Conservation (phyloP, 2,329 filamentous ascomycete genomes). For the Aspergillus ibericus region DNA sequence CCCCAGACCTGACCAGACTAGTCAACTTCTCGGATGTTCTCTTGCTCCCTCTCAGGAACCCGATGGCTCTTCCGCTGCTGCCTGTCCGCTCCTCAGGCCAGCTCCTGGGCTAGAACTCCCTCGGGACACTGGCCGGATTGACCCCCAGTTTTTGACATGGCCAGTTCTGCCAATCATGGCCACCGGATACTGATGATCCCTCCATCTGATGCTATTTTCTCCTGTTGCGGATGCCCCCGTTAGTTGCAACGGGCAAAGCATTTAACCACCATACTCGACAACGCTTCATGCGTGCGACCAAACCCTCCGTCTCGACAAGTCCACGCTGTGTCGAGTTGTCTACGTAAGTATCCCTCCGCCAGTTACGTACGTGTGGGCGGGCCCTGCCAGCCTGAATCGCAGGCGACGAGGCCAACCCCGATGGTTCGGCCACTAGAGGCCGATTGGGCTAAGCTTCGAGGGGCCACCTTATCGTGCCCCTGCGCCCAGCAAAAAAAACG, state of each 20-base stretch:
- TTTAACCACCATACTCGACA: not conserved
- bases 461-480: not conserved
- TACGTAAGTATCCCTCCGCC: not conserved
- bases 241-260: not conserved
- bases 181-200: not conserved
- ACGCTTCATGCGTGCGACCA: not conserved
- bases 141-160: not conserved
- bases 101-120: not conserved
- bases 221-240: not conserved
- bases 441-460: not conserved
- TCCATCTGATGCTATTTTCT: not conserved
- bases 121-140: not conserved
- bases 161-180: not conserved
- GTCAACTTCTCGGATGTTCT: too few species aligned
- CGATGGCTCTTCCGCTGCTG: too few species aligned
- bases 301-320: too few species aligned
- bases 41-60: too few species aligned
- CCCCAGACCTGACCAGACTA: too few species aligned
- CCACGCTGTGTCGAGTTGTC: too few species aligned
- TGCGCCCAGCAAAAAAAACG: not conserved
- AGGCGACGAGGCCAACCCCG: not conserved
- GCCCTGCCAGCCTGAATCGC: not conserved
- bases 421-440: not conserved
- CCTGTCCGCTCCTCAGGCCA: too few species aligned
- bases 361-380: conserved; percentile 5